Percentiles rank a stretch among this genome's conserved stretches.
Evolutionary conservation across 2,329 filamentous ascomycete species (phyloP).

Genomic region (Pseudodiploospora longispora): DNA sequence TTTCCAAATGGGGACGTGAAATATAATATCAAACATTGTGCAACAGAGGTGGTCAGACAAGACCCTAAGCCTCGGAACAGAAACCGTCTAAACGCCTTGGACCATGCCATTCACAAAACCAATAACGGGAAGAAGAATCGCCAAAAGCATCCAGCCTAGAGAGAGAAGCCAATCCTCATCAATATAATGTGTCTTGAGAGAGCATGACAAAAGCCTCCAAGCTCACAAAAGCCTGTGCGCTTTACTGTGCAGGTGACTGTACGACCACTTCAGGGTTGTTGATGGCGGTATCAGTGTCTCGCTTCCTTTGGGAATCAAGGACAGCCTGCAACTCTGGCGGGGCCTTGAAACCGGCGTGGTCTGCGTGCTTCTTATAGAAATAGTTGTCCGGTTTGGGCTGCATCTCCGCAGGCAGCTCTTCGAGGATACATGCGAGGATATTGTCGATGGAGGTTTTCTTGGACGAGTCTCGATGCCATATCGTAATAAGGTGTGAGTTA

Average conservation of each 20-base stretch:
- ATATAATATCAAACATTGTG: no score
- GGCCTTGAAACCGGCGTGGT: constrained; percentile 74
- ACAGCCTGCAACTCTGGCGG: constrained; percentile 51
- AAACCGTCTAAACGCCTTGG: constrained; percentile 17
- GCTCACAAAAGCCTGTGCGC: no score
- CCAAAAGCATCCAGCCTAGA: not conserved
- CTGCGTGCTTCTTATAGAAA: constrained; percentile 83
- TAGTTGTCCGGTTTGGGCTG: constrained; percentile 63
- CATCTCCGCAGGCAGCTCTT: constrained; percentile 64
- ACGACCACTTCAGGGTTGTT: constrained; percentile 18
- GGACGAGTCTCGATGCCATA: constrained; percentile 86
- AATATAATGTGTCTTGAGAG: no score
- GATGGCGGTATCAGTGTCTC: constrained; percentile 29
- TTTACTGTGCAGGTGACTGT: constrained; percentile 17
- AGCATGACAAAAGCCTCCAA: no score
- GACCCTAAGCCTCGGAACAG: not conserved
- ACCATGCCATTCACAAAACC: constrained; percentile 15
- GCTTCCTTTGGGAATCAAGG: constrained; percentile 47
- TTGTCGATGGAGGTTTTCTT: constrained; percentile 72
- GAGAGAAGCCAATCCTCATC: no score
- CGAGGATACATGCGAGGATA: constrained; percentile 64
- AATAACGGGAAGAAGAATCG: no score
- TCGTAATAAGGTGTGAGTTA: constrained; percentile 78
- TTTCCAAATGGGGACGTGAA: no score
- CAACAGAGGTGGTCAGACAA: no score